Conservation (phyloP, 805 yeast genomes). For the Suhomyces prunicola region DNA sequence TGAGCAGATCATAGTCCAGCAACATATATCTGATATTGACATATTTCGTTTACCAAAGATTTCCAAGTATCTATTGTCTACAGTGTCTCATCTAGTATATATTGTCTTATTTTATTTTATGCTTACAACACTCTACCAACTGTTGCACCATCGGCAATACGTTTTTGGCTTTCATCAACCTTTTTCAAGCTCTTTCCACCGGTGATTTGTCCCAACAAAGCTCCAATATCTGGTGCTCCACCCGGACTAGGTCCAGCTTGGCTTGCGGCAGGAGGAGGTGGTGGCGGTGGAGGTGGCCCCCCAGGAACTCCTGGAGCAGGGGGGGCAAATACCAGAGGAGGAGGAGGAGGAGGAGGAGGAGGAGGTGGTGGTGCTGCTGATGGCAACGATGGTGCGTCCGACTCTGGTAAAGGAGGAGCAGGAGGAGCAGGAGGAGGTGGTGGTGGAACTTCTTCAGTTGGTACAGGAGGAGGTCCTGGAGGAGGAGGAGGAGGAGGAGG, state of each 20-base stretch:
- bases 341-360: constrained; percentile 36
- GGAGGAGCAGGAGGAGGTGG: constrained; percentile 21
- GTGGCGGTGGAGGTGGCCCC: constrained; percentile 25
- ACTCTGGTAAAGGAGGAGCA: constrained; percentile 27
- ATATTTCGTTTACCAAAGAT: too few relatives aligned
- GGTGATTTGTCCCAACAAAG: constrained; percentile 55
- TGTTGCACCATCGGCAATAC: constrained; percentile 41
- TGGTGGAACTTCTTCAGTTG: constrained; percentile 24
- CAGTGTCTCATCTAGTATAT: neutral
- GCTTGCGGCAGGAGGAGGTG: constrained; percentile 30
- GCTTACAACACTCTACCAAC: constrained; percentile 49
- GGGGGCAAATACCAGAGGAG: constrained; percentile 23
- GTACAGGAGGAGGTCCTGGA: constrained; percentile 24
- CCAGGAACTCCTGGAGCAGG: constrained; percentile 27
- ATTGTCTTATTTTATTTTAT: constrained; percentile 1
- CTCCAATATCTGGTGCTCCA: constrained; percentile 37
- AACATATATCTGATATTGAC: neutral
- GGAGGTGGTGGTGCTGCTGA: constrained; percentile 47
- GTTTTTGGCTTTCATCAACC: constrained; percentile 48
- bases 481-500: constrained; percentile 14
- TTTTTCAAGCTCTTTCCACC: constrained; percentile 50
- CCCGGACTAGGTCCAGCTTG: constrained; percentile 31
- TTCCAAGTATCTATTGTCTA: neutral
- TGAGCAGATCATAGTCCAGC: neutral
- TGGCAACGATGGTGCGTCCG: constrained; percentile 11